Conservation (phyloP, 768 basidiomycete genomes). For the Lanmaoa rubissima region DNA sequence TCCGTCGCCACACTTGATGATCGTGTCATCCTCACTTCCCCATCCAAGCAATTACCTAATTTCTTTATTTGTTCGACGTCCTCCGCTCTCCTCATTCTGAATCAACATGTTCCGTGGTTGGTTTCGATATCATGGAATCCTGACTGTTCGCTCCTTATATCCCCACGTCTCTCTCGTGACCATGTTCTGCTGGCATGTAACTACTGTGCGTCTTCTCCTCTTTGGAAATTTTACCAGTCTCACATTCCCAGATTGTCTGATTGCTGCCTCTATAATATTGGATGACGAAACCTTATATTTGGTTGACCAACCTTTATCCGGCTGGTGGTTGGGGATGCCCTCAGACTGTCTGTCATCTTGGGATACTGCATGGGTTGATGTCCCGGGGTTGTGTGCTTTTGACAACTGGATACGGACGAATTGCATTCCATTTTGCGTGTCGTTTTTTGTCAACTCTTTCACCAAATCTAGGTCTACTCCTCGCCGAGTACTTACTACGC, state of each 20-base stretch:
- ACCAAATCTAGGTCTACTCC: slow-evolving; percentile 18
- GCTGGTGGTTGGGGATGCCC: not conserved
- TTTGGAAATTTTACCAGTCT: not conserved
- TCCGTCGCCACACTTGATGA: not conserved
- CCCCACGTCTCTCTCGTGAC: not conserved
- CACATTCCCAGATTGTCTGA: slow-evolving; percentile 6
- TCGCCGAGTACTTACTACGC: slow-evolving; percentile 45
- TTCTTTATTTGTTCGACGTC: not conserved
- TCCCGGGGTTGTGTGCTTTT: not conserved
- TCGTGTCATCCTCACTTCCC: not conserved
- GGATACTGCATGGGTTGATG: not conserved
- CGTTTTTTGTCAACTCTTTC: not conserved
- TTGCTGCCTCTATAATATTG: not conserved
- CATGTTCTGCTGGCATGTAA: not conserved
- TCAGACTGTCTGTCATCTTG: not conserved
- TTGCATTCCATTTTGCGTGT: not conserved
- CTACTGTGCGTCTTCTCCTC: slow-evolving; percentile 9
- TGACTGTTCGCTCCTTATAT: slow-evolving; percentile 1
- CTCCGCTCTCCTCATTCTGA: not conserved
- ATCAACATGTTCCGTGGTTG: not conserved
- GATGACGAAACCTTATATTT: not conserved
- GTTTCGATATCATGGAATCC: not conserved
- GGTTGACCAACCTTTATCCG: not conserved
- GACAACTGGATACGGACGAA: not conserved
- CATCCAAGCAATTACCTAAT: not conserved